Conservation (phyloP, 1,284 basidiomycete genomes). For the Nidula niveotomentosa region DNA sequence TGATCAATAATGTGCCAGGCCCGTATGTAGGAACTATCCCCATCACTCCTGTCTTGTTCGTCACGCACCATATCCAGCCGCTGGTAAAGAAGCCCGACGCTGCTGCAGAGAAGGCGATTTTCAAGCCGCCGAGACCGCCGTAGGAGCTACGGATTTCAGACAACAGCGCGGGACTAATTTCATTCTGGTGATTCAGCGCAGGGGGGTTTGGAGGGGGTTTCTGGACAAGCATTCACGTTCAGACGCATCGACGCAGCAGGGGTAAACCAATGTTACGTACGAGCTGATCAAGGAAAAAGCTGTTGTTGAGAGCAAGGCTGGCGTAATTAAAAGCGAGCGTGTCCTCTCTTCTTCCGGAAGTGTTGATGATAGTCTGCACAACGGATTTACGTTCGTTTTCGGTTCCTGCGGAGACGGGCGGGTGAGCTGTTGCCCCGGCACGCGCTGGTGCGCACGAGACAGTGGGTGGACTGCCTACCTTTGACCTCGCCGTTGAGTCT, state of each 20-base stretch:
- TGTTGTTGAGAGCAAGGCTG: conserved; percentile 91
- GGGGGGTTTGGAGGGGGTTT: conserved; percentile 46
- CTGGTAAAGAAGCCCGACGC: conserved; percentile 78
- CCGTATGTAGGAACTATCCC: conserved; percentile 87
- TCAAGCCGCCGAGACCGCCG: conserved; percentile 68
- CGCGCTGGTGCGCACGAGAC: background rate
- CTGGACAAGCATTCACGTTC: conserved; percentile 25
- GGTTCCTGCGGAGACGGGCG: conserved; percentile 41
- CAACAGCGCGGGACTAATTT: conserved; percentile 37
- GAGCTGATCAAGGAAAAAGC: conserved; percentile 88
- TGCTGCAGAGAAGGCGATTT: conserved; percentile 76
- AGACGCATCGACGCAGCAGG: conserved; percentile 4
- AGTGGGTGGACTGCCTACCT: conserved; percentile 45
- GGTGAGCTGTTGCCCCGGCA: background rate
- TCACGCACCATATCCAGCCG: conserved; percentile 90
- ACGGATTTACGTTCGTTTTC: conserved; percentile 60
- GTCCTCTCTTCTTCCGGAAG: conserved; percentile 61
- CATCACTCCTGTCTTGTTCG: conserved; percentile 62
- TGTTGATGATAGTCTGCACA: conserved; percentile 74
- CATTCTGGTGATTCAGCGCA: conserved; percentile 39
- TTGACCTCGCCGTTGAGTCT: conserved; percentile 73
- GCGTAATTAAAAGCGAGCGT: conserved; percentile 91
- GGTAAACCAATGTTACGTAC: conserved; percentile 46
- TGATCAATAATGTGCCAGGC: conserved; percentile 44
- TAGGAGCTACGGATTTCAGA: conserved; percentile 50